Percentiles rank a stretch among this genome's conserved stretches.
These are phyloP conservation scores for Jackrogersella minutella DNA, from an alignment of 495 filamentous ascomycete species.

Conservation along the genomic window DNA sequence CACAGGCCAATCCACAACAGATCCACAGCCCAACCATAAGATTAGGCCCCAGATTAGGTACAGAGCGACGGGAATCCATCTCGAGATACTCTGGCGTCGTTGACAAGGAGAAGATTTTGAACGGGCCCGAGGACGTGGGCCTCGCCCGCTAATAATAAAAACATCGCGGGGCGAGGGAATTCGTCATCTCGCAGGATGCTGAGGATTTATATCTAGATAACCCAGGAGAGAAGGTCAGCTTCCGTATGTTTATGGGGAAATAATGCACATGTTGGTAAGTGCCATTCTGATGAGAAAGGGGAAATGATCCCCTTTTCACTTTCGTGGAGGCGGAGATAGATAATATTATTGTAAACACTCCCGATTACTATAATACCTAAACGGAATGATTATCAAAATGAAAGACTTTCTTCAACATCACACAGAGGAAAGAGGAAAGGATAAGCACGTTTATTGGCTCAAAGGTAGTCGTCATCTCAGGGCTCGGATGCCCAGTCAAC, in stretches of 20 bases:
- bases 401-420: not conserved
- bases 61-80: not conserved
- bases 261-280: not conserved
- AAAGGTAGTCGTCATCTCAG: too few relatives aligned
- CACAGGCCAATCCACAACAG: constrained; percentile 14
- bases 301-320: not conserved
- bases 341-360: not conserved
- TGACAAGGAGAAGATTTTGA: constrained; percentile 1
- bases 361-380: not conserved
- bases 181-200: not conserved
- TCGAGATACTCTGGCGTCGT: not conserved
- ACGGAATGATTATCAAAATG: too few relatives aligned
- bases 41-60: constrained; percentile 3
- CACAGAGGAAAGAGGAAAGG: not conserved
- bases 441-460: not conserved
- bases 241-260: not conserved
- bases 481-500: too few relatives aligned
- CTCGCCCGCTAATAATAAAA: constrained; percentile 5
- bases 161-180: not conserved
- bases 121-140: not conserved
- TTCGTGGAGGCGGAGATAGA: not conserved
- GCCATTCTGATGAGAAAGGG: constrained; percentile 1
- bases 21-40: not conserved
- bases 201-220: not conserved
- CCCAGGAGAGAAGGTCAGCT: not conserved